Evolutionary conservation across 768 basidiomycete species (phyloP), one percentile per base, ranked within the genome.

Genomic region (Rhizopogon roseolus): DNA sequence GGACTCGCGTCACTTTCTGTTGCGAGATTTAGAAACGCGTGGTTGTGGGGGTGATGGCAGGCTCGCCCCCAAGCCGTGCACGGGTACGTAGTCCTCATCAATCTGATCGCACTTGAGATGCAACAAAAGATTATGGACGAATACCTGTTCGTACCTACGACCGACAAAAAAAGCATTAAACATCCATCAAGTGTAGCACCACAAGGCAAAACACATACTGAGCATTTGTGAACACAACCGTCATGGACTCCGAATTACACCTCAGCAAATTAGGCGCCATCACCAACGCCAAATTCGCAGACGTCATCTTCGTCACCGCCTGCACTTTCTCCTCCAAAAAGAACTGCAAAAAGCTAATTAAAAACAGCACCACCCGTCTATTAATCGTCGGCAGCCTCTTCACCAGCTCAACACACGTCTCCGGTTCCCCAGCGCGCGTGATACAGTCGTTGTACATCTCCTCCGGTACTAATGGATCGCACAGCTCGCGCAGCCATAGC

Each of bases 371-470:
- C 8, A 96, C 94, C 10, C 90, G 80, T 16, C 91, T 79, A 62
- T 96, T 93, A 64, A 90, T 85, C 11, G 86, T 88, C 16, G 94
- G 95, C 16, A 98, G 77, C 10, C 82, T 78, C 60, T 81, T 76
- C 17, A 96, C 78, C 59, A 96, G 86, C 41, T 77, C 78, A 49
- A 94, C 77, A 63, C 89, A 89, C 5, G 83, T 81, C 10, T 79
- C 73, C 0, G 88, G 80, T 40, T 90, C 82, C 39, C 81, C 75
- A 3, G 91, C 78, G 51, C 76, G 78, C 36, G 79, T 77, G 50
- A 96, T 82, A 61, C 92, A 94, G 61, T 93, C 90, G 64, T 96
- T 92, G 76, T 96, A 98, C 75, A 92, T 73, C 68, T 92, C 88
- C 56, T 89, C 82, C 6, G 95, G 95, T 13, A 98, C 81, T 41